These are phyloP conservation scores for Tetradesmus lagerheimii DNA, from an alignment of 139 green algal genomes.

Conservation along the genomic window DNA sequence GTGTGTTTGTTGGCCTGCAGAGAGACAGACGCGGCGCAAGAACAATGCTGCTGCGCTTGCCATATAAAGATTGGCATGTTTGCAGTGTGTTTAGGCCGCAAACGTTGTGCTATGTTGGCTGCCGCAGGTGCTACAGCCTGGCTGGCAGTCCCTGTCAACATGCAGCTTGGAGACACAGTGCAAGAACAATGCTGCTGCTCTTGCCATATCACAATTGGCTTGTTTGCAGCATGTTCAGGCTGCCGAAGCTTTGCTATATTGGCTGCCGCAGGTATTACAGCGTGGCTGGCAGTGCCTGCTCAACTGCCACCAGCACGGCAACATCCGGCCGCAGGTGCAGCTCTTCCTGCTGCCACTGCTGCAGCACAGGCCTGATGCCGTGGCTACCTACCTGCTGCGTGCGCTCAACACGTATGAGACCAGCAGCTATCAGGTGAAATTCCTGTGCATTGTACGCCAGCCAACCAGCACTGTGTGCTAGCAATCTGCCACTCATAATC, in stretches of 20 bases:
- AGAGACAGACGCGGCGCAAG: no score
- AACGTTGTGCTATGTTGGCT: background rate
- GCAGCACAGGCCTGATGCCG: conserved; percentile 26
- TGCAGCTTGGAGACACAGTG: no score
- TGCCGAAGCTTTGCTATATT: no score
- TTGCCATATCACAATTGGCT: no score
- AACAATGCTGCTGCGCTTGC: no score
- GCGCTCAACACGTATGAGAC: background rate
- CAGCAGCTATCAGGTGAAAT: conserved; percentile 35
- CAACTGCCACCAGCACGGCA: conserved; percentile 41
- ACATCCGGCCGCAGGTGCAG: conserved; percentile 59
- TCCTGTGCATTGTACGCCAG: no score
- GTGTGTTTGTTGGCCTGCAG: background rate
- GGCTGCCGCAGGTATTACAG: background rate
- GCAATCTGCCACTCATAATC: no score
- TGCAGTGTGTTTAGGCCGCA: no score
- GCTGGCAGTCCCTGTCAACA: conserved; percentile 48
- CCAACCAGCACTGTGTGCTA: no score
- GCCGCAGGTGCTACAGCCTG: background rate
- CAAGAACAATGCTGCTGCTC: no score
- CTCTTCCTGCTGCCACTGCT: conserved; percentile 55
- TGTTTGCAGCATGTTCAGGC: no score
- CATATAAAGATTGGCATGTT: no score
- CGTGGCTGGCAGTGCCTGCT: conserved; percentile 49
- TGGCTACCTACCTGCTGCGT: conserved; percentile 1